Evolutionary conservation across 176 grass and related monocot species (phyloP), one percentile per base, ranked within the genome.

Genomic region (Stipa capillata): DNA sequence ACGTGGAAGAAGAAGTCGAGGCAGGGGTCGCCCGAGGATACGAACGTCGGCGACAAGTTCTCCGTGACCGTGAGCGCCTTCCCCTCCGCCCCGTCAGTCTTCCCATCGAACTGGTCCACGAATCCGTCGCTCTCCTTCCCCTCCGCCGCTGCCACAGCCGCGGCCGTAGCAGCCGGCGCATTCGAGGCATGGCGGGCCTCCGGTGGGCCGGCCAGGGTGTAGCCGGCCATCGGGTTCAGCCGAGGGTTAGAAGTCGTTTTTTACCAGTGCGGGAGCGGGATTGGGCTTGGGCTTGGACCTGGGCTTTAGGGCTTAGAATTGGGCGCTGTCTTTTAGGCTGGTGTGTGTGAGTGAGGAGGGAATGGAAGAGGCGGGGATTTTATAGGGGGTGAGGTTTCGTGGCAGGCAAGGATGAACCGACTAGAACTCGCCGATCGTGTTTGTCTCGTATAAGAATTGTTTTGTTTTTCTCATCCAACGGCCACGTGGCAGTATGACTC

Each of bases 1-100:
- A 93, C 81, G 58, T 88, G 85, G 78, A 92, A 93, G 85, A 97
- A 97, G 76, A 93, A 97, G 83, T 97, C 88, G 6, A 93, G 86
- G 82, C 93, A 90, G 6, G 93, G 79, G 40, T 97, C 79, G 0
- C 93, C 90, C 35, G 93, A 88, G 8, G 93, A 78, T 12, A 86
- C 32, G 76, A 82, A 93, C 16, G 93, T 90, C 44, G 90, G 71
- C 8, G 90, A 93, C 31, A 20, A 12, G 45, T 88, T 97, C 82
- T 92, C 90, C n/a, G n/a, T n/a, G n/a, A n/a, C n/a, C 11, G 85
- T 90, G 5, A 86, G 71, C 24, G 78, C 70, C 74, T 79, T 92
- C 12, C 50, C 47, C 31, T 40, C 69, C 29, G 39, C 2, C 31
- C 9, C 17, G 16, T 14, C 35, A 4, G 34, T 4, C 16, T n/a